A percentile compares a stretch with the other conserved stretches of the same genome.
These are phyloP conservation scores for Aphanomyces cochlioides DNA, from an alignment of 352 stramenopile genomes.

Conservation along the genomic window DNA sequence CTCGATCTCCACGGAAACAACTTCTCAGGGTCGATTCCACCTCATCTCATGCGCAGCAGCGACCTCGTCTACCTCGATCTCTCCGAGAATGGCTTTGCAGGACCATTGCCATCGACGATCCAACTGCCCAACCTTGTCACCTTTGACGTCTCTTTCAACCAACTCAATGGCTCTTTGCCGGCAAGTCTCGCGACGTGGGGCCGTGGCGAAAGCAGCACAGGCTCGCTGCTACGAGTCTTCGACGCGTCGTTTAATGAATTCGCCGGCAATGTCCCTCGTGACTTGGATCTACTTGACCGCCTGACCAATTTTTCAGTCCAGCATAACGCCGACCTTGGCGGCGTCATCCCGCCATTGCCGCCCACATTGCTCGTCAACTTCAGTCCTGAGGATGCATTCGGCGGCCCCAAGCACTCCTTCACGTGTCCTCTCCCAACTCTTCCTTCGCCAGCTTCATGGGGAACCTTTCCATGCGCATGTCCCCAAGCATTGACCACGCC, in stretches of 20 bases:
- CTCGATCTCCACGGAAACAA: constrained; percentile 15
- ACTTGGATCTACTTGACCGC: not conserved
- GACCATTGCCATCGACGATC: not conserved
- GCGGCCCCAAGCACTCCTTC: not conserved
- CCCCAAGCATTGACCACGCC: not conserved
- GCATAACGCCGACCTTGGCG: constrained; percentile 22
- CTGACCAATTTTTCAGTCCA: constrained; percentile 8
- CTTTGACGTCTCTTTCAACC: constrained; percentile 16
- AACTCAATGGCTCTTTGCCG: constrained; percentile 16
- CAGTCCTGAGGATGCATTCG: constrained; percentile 5
- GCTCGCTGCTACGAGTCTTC: not conserved
- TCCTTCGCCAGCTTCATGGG: not conserved
- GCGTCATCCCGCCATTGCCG: constrained; percentile 8
- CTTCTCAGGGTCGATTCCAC: not conserved
- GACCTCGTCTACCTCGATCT: constrained; percentile 18
- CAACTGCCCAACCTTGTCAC: not conserved
- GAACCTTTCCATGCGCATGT: not conserved
- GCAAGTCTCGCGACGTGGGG: not conserved
- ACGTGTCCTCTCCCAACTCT: not conserved
- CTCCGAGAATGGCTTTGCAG: constrained; percentile 9
- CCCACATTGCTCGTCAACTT: not conserved
- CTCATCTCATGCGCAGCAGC: not conserved
- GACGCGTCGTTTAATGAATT: constrained; percentile 17
- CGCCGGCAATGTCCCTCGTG: not conserved
- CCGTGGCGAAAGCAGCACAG: not conserved